Percentiles rank a stretch among this genome's conserved stretches.
phyloP scores from a whole-genome alignment of 805 yeast species.

The Brettanomyces bruxellensis region DNA sequence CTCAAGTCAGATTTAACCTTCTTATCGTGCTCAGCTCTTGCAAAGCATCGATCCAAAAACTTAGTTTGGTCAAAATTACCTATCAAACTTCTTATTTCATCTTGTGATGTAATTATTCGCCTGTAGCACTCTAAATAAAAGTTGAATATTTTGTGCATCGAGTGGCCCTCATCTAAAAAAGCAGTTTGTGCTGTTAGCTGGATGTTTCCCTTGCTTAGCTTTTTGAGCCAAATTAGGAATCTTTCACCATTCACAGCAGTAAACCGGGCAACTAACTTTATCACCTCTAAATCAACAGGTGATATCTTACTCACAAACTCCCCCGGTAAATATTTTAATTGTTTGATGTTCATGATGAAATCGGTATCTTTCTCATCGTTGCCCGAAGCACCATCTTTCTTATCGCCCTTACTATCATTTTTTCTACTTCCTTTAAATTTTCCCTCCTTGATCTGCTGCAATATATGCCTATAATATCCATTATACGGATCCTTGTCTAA shows the following conservation, averaged over 20 bases:
- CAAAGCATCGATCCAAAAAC: constrained; percentile 38
- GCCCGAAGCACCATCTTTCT: background rate
- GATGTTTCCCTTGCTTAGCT: constrained; percentile 15
- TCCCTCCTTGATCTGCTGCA: constrained; percentile 25
- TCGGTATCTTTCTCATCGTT: constrained; percentile 1
- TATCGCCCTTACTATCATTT: background rate
- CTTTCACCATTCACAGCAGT: constrained; percentile 51
- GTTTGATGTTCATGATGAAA: constrained; percentile 7
- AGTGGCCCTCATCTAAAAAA: constrained; percentile 53
- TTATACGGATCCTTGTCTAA: constrained; percentile 44
- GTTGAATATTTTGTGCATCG: constrained; percentile 44
- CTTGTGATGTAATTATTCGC: constrained; percentile 22
- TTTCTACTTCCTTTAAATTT: background rate
- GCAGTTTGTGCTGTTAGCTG: constrained; percentile 50
- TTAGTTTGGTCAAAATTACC: constrained; percentile 18
- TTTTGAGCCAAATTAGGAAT: constrained; percentile 30
- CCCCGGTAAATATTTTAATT: constrained; percentile 19
- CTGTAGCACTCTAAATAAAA: constrained; percentile 50
- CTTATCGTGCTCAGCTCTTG: constrained; percentile 46
- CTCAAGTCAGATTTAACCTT: constrained; percentile 25
- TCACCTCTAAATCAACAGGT: constrained; percentile 52
- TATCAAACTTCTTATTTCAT: constrained; percentile 11
- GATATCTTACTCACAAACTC: constrained; percentile 35
- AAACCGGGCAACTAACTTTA: constrained; percentile 65
- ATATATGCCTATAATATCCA: constrained; percentile 44